phyloP scores from a whole-genome alignment of 441 rosid species.

The Adansonia gregorii region DNA sequence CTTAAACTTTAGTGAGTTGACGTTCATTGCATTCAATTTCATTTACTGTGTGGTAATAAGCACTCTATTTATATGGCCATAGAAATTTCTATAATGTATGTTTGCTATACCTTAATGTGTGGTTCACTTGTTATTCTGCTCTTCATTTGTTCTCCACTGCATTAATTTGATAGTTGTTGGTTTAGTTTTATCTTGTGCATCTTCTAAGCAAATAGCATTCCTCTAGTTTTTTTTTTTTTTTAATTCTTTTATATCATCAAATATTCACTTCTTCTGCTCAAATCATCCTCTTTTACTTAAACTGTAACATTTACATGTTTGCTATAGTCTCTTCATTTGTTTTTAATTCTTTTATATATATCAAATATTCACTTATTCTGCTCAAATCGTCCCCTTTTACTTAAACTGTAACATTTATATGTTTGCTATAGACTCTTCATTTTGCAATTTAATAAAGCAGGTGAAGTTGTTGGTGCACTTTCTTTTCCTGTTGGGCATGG shows the following conservation, averaged over 20 bases:
- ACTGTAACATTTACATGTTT: constrained; percentile 12
- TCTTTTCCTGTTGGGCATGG: constrained; percentile 88
- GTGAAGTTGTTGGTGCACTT: constrained; percentile 93
- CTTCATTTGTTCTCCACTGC: not conserved
- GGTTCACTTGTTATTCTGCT: not conserved
- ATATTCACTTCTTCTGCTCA: constrained; percentile 5
- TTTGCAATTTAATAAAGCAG: constrained; percentile 48
- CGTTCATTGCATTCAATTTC: not conserved
- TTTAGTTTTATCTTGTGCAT: not conserved
- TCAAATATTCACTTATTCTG: constrained; percentile 5
- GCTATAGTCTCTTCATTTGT: constrained; percentile 14
- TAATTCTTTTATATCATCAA: not conserved
- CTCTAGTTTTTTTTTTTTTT: not conserved
- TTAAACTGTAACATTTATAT: constrained; percentile 18
- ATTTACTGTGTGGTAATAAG: not conserved
- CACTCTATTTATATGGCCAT: constrained; percentile 8
- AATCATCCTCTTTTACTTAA: constrained; percentile 7
- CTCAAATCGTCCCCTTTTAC: not conserved
- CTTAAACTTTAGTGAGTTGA: not conserved
- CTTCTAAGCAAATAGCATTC: not conserved
- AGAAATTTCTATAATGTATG: not conserved
- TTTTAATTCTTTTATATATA: not conserved
- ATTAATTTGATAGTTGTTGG: not conserved
- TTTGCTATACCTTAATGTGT: not conserved
- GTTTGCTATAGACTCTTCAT: constrained; percentile 12